Base-by-base conservation (phyloP, 2,329 filamentous ascomycete genomes). In the Paraphoma sp. region DNA sequence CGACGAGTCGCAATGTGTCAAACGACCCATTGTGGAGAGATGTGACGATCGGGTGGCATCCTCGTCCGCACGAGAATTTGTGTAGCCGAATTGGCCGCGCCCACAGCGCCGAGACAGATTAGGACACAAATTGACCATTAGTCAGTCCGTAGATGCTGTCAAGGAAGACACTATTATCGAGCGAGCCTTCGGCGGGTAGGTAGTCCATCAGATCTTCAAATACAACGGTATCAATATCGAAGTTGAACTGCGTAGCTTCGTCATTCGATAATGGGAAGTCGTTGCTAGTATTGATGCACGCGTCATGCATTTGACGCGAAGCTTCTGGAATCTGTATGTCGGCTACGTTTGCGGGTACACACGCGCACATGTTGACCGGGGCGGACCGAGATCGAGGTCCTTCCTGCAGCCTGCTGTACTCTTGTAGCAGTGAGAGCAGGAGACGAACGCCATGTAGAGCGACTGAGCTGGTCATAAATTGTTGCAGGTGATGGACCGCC, bases 391-490 rank as follows among this genome's bases (percentile, higher is more conserved):
- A 44, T 29, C 45, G 47, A 40, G 53, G 40, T 18, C 51, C 48
- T 18, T 70, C 66, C 8, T 60, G 31, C 30, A 61, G 65, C 51
- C 69, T 72, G 16, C 53, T 57, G 36, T 67, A 65, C 23, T 74
- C 70, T 29, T 68, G 57, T 5, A 80, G 50, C 3, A 80, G 60
- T 0, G 76, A 76, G 0, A 62, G 65, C 8, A 80, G 59, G 1
- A 80, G 71, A 17, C 73, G 74, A 10, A 74, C 65, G 4, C 78
- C 78, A 9, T 79, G 73, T 1, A 62, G 54, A 4, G 78, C 78
- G 14, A 80, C 74, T 16, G 75, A 75, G 61, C 77, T 79, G n/a
- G 72, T 74, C 1, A 63, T 57, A 36, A 69, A 78, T 11, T 63
- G 63, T 12, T 69, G 59, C 5, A 80, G 68, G 10, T 72, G 67